Conservation (phyloP, 352 stramenopile species). For the Globisporangium parvum region DNA sequence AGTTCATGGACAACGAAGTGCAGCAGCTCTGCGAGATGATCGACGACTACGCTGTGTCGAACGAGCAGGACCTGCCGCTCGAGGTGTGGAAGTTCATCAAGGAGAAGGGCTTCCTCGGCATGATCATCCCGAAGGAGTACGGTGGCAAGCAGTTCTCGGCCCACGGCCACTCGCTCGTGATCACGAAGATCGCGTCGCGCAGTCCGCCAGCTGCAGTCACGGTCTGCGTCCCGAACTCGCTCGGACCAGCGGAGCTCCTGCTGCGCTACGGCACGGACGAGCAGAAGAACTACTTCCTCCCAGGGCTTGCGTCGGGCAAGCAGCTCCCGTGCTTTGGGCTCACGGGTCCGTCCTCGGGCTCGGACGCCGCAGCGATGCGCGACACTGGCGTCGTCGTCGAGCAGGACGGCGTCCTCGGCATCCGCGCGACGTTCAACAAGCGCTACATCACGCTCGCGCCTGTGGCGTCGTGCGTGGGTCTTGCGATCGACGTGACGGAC, state of each 20-base stretch:
- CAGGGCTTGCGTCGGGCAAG: constrained; percentile 90
- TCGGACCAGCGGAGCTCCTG: constrained; percentile 95
- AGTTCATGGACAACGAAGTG: constrained; percentile 95
- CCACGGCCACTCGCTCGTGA: constrained; percentile 88
- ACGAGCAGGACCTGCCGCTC: constrained; percentile 88
- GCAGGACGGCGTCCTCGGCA: constrained; percentile 93
- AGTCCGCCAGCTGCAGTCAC: constrained; percentile 89
- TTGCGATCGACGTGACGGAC: constrained; percentile 96
- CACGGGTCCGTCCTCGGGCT: constrained; percentile 93
- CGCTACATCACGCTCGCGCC: constrained; percentile 98
- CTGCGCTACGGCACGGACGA: constrained; percentile 94
- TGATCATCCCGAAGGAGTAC: constrained; percentile 98
- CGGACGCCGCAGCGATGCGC: constrained; percentile 94
- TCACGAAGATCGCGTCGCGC: constrained; percentile 92
- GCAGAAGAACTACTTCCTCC: constrained; percentile 96
- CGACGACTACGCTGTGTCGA: constrained; percentile 94
- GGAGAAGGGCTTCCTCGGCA: constrained; percentile 94
- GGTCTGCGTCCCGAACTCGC: constrained; percentile 96
- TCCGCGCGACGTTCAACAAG: constrained; percentile 97
- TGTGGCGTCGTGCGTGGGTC: constrained; percentile 94
- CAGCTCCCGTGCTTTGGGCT: constrained; percentile 97
- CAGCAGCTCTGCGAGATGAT: constrained; percentile 94
- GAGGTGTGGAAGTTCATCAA: constrained; percentile 96
- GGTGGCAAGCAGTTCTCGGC: constrained; percentile 87
- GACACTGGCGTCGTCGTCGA: constrained; percentile 92